These are phyloP conservation scores for Colletotrichum eremochloae DNA, from an alignment of 2,329 filamentous ascomycete genomes.

Conservation along the genomic window DNA sequence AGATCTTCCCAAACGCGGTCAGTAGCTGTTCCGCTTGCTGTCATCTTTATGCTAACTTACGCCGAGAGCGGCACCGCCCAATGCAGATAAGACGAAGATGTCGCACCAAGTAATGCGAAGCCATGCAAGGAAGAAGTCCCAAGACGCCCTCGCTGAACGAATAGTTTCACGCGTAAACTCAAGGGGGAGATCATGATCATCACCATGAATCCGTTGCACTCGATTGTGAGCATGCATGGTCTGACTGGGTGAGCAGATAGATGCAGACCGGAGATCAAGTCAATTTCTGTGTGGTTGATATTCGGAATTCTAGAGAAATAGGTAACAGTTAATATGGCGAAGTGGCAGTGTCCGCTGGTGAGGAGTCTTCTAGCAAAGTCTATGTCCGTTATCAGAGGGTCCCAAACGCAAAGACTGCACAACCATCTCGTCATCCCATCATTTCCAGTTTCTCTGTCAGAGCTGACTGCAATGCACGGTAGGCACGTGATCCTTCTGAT, in stretches of 20 bases:
- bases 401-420: background rate
- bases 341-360: background rate
- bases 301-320: too few relatives aligned
- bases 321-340: background rate
- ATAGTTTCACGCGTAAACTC: constrained; percentile 30
- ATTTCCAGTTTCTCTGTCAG: background rate
- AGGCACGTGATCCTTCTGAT: constrained; percentile 2
- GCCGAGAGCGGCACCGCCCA: constrained; percentile 59
- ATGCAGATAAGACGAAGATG: constrained; percentile 67
- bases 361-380: background rate
- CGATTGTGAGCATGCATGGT: constrained; percentile 3
- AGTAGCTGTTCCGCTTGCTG: constrained; percentile 47
- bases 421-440: background rate
- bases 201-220: background rate
- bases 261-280: too few relatives aligned
- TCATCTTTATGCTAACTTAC: constrained; percentile 42
- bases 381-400: background rate
- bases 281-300: background rate
- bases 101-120: constrained; percentile 70
- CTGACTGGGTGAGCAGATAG: background rate
- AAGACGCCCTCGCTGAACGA: constrained; percentile 7
- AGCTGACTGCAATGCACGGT: constrained; percentile 8
- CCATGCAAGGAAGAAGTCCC: constrained; percentile 55
- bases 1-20: constrained; percentile 56
- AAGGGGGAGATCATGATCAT: constrained; percentile 8